Conservation (phyloP, 1,284 basidiomycete genomes). For the Marasmius oreades region DNA sequence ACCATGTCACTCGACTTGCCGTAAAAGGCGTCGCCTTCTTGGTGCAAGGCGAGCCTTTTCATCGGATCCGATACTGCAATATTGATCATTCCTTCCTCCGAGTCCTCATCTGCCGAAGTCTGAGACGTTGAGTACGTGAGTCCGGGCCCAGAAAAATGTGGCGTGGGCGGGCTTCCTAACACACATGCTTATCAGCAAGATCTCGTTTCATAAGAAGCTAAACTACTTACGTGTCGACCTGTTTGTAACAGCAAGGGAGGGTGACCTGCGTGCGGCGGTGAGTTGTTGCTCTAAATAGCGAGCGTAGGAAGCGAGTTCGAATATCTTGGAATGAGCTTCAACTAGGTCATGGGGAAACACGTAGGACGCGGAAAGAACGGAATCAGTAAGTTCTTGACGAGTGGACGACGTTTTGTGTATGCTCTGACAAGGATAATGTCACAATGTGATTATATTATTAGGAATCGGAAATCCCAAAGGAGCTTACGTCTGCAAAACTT, state of each 20-base stretch:
- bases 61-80: conserved; percentile 13
- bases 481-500: too few relatives aligned
- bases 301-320: conserved; percentile 10
- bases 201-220: background rate
- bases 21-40: conserved; percentile 38
- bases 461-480: too few relatives aligned
- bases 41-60: conserved; percentile 17
- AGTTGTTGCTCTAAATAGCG: conserved; percentile 8
- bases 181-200: background rate
- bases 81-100: conserved; percentile 9
- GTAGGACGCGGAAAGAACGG: background rate
- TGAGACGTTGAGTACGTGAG: background rate
- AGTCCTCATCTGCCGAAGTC: conserved; percentile 6
- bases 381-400: background rate
- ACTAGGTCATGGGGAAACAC: conserved; percentile 14
- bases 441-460: background rate
- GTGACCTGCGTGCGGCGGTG: background rate
- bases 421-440: background rate
- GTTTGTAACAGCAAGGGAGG: background rate
- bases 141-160: background rate
- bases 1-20: conserved; percentile 51
- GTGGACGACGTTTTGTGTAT: background rate
- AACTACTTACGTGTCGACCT: background rate
- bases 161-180: background rate
- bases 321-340: background rate